phyloP scores from a whole-genome alignment of 345 rosid species.

The Tarenaya hassleriana region DNA sequence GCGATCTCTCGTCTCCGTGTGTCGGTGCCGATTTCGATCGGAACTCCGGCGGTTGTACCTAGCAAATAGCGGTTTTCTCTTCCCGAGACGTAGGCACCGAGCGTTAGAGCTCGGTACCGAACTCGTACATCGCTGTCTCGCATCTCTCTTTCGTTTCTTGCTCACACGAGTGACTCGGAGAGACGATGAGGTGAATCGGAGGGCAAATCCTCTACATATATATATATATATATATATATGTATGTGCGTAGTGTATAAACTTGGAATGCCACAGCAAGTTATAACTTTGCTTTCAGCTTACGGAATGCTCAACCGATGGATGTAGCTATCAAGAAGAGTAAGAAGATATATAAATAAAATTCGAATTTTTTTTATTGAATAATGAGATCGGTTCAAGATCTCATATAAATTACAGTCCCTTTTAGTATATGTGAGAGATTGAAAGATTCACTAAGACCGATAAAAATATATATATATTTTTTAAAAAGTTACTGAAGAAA shows the following conservation, averaged over 20 bases:
- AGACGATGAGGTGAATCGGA: too few species aligned
- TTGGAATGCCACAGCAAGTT: conserved; percentile 28
- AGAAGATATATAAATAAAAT: not conserved
- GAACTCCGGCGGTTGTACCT: too few species aligned
- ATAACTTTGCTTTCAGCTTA: conserved; percentile 30
- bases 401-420: conserved; percentile 19
- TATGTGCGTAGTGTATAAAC: conserved; percentile 12
- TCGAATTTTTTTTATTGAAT: conserved; percentile 7
- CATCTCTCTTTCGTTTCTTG: too few species aligned
- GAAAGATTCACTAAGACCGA: conserved; percentile 13
- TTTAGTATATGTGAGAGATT: conserved; percentile 19
- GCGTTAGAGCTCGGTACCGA: too few species aligned
- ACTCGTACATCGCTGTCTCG: too few species aligned
- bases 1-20: too few species aligned
- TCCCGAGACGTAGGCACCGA: too few species aligned
- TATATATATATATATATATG: conserved; percentile 3
- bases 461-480: not conserved
- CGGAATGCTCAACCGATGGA: conserved; percentile 43
- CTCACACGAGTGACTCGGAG: too few species aligned
- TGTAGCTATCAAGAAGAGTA: conserved; percentile 43
- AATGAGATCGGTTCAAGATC: conserved; percentile 10
- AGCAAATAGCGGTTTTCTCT: too few species aligned
- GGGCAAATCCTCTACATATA: too few species aligned
- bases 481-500: conserved; percentile 29
- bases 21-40: too few species aligned